Conservation (phyloP, 345 rosid species). For the Corymbia maculata region DNA sequence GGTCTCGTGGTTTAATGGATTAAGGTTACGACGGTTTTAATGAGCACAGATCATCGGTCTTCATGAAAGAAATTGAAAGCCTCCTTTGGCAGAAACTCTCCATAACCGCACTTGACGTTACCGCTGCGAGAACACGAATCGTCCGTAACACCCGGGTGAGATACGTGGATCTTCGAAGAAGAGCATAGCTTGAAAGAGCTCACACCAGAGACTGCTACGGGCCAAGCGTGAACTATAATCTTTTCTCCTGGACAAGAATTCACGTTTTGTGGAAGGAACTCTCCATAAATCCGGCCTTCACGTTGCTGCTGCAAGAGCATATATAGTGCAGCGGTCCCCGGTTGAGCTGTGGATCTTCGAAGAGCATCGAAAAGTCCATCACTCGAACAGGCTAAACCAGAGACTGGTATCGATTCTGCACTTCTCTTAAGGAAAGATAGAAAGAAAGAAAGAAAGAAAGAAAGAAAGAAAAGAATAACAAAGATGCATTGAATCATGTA, state of each 20-base stretch:
- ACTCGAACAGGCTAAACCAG: background rate
- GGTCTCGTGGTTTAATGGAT: background rate
- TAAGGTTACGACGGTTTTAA: background rate
- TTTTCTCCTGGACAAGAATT: no score
- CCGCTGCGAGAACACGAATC: no score
- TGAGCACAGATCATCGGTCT: background rate
- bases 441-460: no score
- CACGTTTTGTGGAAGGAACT: background rate
- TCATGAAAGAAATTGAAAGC: background rate
- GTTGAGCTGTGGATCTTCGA: background rate
- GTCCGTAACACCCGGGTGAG: no score
- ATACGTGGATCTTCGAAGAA: no score
- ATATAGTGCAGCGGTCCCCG: background rate
- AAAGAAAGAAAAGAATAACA: background rate
- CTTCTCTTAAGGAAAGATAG: background rate
- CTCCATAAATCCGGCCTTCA: background rate
- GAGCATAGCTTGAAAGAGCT: no score
- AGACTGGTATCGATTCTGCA: background rate
- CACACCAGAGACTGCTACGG: no score
- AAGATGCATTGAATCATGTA: background rate
- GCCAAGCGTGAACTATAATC: no score
- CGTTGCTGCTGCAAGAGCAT: background rate
- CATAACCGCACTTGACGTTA: no score
- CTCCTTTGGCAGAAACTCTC: no score
- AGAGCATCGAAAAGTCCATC: background rate